Conservation (phyloP, 2,329 filamentous ascomycete species). For the Aspergillus sp. region DNA sequence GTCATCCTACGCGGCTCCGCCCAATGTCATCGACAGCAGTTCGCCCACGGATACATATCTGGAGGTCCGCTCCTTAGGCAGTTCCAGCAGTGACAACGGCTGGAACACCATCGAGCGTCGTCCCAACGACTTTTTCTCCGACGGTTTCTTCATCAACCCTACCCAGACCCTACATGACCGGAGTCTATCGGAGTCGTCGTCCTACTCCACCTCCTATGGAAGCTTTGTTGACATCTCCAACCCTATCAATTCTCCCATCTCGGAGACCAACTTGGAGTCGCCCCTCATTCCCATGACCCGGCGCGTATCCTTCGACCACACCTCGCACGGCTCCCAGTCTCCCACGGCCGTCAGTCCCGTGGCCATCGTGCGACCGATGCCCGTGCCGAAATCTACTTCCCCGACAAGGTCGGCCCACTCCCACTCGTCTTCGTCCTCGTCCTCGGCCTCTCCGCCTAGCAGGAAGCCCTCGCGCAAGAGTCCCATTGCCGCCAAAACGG, state of each 20-base stretch:
- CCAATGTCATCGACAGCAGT: conserved; percentile 42
- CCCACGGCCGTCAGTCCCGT: conserved; percentile 56
- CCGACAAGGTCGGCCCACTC: conserved; percentile 47
- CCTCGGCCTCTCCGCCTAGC: conserved; percentile 56
- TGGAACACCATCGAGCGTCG: conserved; percentile 76
- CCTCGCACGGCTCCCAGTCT: conserved; percentile 36
- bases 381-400: conserved; percentile 45
- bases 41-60: conserved; percentile 74
- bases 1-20: conserved; percentile 29
- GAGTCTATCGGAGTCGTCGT: conserved; percentile 79
- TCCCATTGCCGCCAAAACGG: conserved; percentile 67
- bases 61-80: conserved; percentile 73
- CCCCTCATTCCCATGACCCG: conserved; percentile 33
- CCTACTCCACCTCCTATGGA: conserved; percentile 61
- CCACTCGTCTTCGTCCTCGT: conserved; percentile 35
- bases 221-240: conserved; percentile 79
- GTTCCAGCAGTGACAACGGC: conserved; percentile 74
- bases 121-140: conserved; percentile 59
- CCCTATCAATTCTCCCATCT: conserved; percentile 74
- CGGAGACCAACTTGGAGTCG: conserved; percentile 62
- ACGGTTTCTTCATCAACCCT: conserved; percentile 76
- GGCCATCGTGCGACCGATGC: conserved; percentile 58
- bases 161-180: conserved; percentile 82
- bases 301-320: conserved; percentile 34
- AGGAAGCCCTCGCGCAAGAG: conserved; percentile 63